Evolutionary conservation across 768 basidiomycete species (phyloP).

Genomic region (Leccinum rimulosum): DNA sequence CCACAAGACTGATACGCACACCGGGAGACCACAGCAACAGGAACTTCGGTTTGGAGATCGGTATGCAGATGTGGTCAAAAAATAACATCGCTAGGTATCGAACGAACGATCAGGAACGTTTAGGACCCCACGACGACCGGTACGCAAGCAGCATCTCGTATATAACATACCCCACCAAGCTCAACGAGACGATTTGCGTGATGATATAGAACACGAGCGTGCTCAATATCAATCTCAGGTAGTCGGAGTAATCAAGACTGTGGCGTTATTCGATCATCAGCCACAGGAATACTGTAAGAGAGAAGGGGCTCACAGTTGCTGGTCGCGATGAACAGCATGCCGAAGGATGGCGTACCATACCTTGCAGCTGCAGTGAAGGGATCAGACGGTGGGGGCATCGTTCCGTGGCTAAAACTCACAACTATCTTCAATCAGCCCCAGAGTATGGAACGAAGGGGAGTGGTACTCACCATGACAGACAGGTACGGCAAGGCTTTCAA

Average conservation of each 20-base stretch:
- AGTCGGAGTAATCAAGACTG: constrained; percentile 36
- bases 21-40: constrained; percentile 29
- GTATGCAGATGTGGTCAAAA: constrained; percentile 21
- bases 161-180: constrained; percentile 24
- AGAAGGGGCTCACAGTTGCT: constrained; percentile 34
- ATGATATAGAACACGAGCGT: constrained; percentile 31
- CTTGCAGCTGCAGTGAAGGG: constrained; percentile 19
- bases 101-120: background rate
- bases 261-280: too few species aligned
- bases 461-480: too few species aligned
- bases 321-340: constrained; percentile 12
- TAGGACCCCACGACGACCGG: background rate
- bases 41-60: constrained; percentile 19
- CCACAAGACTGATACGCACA: constrained; percentile 7
- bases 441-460: too few species aligned
- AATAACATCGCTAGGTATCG: constrained; percentile 12
- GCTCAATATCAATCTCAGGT: constrained; percentile 29
- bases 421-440: too few species aligned
- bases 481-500: too few species aligned
- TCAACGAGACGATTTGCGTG: constrained; percentile 27
- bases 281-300: background rate
- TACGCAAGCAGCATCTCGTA: constrained; percentile 28
- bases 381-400: background rate
- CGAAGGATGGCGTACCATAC: constrained; percentile 6
- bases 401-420: background rate